Conservation (phyloP, 2,329 filamentous ascomycete genomes). For the Davidsoniella neocaledoniae region DNA sequence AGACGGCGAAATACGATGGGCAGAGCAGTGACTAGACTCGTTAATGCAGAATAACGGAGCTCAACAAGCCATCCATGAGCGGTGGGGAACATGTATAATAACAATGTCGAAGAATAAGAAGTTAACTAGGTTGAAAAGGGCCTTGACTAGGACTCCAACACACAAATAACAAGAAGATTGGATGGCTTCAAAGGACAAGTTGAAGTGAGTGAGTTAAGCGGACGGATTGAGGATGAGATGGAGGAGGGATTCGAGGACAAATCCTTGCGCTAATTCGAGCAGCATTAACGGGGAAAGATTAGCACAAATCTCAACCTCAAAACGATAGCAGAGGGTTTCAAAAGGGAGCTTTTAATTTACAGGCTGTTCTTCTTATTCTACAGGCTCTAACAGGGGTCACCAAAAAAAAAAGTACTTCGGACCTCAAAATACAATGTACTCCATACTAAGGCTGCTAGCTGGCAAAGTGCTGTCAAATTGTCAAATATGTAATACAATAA, state of each 20-base stretch:
- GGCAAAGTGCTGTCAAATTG: no score
- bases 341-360: not conserved
- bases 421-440: no score
- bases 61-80: not conserved
- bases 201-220: not conserved
- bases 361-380: no score
- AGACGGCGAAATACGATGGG: slow-evolving; percentile 4
- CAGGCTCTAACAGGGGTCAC: no score
- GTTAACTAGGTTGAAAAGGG: no score
- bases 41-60: slow-evolving; percentile 7
- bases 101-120: no score
- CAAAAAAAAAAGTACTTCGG: no score
- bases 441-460: no score
- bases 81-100: no score
- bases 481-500: no score
- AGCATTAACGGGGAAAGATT: slow-evolving; percentile 9
- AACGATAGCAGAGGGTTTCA: slow-evolving; percentile 3
- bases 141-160: no score
- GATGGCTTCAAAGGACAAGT: not conserved
- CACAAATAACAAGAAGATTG: not conserved
- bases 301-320: slow-evolving; percentile 1
- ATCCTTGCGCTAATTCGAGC: not conserved
- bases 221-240: not conserved
- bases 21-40: not conserved
- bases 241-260: not conserved